Percentiles rank a stretch among this genome's conserved stretches.
phyloP scores from a whole-genome alignment of 1,284 basidiomycete genomes.

The Trichosporon faecale region DNA sequence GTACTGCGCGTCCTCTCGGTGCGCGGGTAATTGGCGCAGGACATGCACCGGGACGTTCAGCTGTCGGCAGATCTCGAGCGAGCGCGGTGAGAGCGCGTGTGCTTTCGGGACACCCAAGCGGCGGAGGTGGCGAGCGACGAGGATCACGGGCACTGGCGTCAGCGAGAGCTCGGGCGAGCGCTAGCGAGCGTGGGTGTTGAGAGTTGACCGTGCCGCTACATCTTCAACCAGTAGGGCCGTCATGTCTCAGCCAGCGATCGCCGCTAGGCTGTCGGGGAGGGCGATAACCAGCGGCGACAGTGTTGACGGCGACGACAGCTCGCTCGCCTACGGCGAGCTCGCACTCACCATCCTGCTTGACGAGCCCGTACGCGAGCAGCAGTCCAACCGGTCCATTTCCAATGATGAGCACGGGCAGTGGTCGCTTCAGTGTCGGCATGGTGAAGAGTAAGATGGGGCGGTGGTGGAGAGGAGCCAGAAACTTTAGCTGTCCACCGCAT shows the following conservation, averaged over 20 bases:
- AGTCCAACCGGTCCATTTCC: constrained; percentile 31
- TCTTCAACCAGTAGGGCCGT: not conserved
- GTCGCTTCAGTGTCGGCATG: constrained; percentile 12
- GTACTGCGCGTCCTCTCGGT: constrained; percentile 26
- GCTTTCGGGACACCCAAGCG: constrained; percentile 33
- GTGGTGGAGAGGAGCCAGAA: not conserved
- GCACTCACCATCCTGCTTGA: constrained; percentile 27
- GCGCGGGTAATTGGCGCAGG: constrained; percentile 26
- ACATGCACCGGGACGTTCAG: constrained; percentile 22
- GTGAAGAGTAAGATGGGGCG: not conserved
- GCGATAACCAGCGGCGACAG: not conserved
- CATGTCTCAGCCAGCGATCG: not conserved
- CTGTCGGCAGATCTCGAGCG: constrained; percentile 32
- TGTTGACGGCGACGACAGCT: not conserved
- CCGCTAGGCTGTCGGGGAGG: too few species aligned
- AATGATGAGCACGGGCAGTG: constrained; percentile 27
- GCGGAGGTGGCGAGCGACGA: constrained; percentile 28
- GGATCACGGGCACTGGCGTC: constrained; percentile 29
- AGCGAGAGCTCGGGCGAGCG: not conserved
- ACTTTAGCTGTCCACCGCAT: not conserved
- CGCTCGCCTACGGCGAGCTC: not conserved
- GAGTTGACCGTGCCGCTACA: too few species aligned
- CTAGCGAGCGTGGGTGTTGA: too few species aligned
- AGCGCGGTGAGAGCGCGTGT: constrained; percentile 29
- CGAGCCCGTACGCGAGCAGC: constrained; percentile 24